Percentiles rank a stretch among this genome's conserved stretches.
phyloP scores from a whole-genome alignment of 1,139 yeast genomes.

The Candida tetrigidarum region DNA sequence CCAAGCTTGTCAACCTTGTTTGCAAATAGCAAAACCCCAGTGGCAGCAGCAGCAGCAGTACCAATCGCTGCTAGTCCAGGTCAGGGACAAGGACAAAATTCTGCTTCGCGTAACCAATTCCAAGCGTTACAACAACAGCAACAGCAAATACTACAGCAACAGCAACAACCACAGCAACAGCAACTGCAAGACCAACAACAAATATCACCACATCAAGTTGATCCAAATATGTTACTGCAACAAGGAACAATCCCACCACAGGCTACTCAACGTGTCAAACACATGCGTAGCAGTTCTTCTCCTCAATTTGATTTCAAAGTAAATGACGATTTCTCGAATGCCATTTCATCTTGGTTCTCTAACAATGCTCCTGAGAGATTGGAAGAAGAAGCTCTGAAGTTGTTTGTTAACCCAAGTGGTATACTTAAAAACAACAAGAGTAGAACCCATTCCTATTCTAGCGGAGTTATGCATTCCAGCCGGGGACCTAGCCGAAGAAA shows the following conservation, averaged over 20 bases:
- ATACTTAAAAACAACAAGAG: slow-evolving; percentile 8
- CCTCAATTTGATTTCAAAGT: slow-evolving; percentile 17
- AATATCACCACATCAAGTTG: slow-evolving; percentile 1
- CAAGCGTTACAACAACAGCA: slow-evolving; percentile 4
- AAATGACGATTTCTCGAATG: slow-evolving; percentile 13
- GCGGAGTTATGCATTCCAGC: slow-evolving; percentile 13
- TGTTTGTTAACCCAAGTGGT: slow-evolving; percentile 11
- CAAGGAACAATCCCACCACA: slow-evolving; percentile 8
- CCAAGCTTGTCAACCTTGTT: slow-evolving; percentile 19
- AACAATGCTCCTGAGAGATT: slow-evolving; percentile 6
- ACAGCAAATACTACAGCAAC: slow-evolving; percentile 10
- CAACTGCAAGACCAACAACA: slow-evolving; percentile 3
- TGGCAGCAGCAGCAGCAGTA: no score
- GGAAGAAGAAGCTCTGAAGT: slow-evolving; percentile 6
- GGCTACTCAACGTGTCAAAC: slow-evolving; percentile 9
- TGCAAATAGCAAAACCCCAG: slow-evolving; percentile 9
- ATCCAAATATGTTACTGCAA: neutral
- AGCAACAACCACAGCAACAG: slow-evolving; percentile 8
- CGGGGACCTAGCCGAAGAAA: slow-evolving; percentile 14
- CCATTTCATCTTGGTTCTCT: slow-evolving; percentile 12
- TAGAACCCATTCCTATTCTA: slow-evolving; percentile 15
- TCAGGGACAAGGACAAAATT: no score
- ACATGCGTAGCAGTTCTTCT: slow-evolving; percentile 16
- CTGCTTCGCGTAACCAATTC: slow-evolving; percentile 7
- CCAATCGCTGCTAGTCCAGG: no score